A percentile compares a stretch with the other conserved stretches of the same genome.
Conservation (phyloP, 164 flowering plant species). For the Annona cherimola region DNA sequence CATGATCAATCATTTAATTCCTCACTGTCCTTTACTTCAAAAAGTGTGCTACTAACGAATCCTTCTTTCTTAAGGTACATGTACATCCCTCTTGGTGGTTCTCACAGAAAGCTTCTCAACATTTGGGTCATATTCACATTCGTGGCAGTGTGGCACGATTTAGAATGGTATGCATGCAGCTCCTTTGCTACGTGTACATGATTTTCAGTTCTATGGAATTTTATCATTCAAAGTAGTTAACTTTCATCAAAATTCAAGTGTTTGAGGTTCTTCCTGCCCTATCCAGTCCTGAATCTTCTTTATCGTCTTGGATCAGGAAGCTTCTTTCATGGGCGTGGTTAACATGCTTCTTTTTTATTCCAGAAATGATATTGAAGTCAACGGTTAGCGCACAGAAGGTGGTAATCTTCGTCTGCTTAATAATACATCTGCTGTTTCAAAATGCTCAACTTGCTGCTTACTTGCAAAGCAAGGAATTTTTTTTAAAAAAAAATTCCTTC, state of each 20-base stretch:
- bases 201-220: too few species aligned
- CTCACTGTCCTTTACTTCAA: neutral
- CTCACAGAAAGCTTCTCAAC: conserved; percentile 70
- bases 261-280: neutral
- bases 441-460: too few species aligned
- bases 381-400: conserved; percentile 63
- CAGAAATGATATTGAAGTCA: conserved; percentile 80
- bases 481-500: too few species aligned
- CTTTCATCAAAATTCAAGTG: neutral
- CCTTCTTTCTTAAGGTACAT: conserved; percentile 53
- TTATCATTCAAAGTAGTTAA: neutral
- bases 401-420: neutral
- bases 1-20: neutral
- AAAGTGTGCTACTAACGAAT: neutral
- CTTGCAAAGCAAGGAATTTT: too few species aligned
- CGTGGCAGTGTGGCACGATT: conserved; percentile 99
- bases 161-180: conserved; percentile 69
- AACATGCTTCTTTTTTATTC: conserved; percentile 85
- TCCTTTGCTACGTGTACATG: neutral
- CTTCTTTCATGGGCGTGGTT: conserved; percentile 99
- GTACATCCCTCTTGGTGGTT: conserved; percentile 97
- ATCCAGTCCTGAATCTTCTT: conserved; percentile 1
- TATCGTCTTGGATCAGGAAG: conserved; percentile 48
- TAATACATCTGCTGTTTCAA: neutral
- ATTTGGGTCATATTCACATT: conserved; percentile 95